These are phyloP conservation scores for Candida pseudocylindracea DNA, from an alignment of 1,139 yeast species.

Conservation along the genomic window DNA sequence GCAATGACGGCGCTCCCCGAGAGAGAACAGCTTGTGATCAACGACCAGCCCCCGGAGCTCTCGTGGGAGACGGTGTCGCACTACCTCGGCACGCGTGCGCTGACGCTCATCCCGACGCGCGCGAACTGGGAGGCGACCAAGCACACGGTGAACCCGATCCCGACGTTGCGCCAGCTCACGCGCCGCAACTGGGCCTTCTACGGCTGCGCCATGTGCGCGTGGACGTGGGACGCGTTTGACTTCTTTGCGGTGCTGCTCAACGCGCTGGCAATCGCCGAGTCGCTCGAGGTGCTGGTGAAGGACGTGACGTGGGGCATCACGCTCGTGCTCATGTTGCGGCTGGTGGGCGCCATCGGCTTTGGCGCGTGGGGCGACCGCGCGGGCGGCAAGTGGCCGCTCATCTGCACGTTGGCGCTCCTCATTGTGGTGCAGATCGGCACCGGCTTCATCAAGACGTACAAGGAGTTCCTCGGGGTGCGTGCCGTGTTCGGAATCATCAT, in stretches of 20 bases:
- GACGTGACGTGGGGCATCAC: conserved; percentile 67
- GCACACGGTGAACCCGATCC: conserved; percentile 22
- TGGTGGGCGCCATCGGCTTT: conserved; percentile 56
- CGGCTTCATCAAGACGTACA: conserved; percentile 43
- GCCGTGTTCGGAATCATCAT: conserved; percentile 45
- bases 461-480: conserved; percentile 48
- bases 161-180: conserved; percentile 21
- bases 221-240: conserved; percentile 71
- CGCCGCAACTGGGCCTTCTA: conserved; percentile 40
- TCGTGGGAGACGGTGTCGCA: no score
- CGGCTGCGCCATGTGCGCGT: conserved; percentile 38
- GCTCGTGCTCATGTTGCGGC: conserved; percentile 54
- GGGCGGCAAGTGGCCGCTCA: conserved; percentile 56
- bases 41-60: no score
- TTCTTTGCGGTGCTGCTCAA: conserved; percentile 49
- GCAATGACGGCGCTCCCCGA: no score
- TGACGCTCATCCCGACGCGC: no score
- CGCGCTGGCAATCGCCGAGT: conserved; percentile 28
- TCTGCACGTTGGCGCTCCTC: conserved; percentile 27
- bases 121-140: not conserved
- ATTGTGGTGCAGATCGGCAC: conserved; percentile 44
- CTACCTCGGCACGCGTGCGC: no score
- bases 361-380: conserved; percentile 45
- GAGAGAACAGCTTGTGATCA: no score
- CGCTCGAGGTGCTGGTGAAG: conserved; percentile 23